A percentile compares a stretch with the other conserved stretches of the same genome.
Conservation (phyloP, 106 monocot species). For the Cymbidium sinense region DNA sequence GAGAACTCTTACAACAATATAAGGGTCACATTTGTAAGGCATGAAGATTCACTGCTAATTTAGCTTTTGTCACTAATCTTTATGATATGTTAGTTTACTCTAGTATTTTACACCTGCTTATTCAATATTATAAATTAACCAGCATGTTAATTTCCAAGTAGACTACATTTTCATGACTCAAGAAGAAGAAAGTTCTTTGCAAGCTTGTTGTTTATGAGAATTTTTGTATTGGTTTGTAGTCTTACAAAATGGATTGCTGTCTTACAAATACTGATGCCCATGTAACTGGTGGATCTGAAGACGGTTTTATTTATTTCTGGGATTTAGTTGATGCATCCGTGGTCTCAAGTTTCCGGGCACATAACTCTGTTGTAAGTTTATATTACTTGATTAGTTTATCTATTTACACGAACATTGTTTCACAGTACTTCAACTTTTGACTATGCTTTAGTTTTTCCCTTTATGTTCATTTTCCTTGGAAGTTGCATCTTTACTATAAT, state of each 20-base stretch:
- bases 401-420: background rate
- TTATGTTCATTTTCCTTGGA: no score
- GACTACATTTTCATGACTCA: background rate
- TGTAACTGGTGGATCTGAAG: conserved; percentile 83
- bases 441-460: no score
- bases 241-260: conserved; percentile 96
- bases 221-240: conserved; percentile 29
- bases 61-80: background rate
- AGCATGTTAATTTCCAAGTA: background rate
- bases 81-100: background rate
- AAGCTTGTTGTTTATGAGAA: background rate
- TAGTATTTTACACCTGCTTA: background rate
- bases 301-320: conserved; percentile 91
- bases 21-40: conserved; percentile 96
- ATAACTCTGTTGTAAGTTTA: conserved; percentile 72
- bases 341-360: conserved; percentile 67
- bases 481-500: no score
- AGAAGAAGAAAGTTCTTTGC: background rate
- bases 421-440: background rate
- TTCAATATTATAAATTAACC: background rate
- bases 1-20: conserved; percentile 94
- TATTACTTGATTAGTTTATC: background rate
- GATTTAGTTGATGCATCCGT: conserved; percentile 94
- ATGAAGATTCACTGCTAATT: conserved; percentile 3
- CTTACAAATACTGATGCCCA: conserved; percentile 93